Conservation (phyloP, 108 stramenopile species). For the Skeletonema costatum region DNA sequence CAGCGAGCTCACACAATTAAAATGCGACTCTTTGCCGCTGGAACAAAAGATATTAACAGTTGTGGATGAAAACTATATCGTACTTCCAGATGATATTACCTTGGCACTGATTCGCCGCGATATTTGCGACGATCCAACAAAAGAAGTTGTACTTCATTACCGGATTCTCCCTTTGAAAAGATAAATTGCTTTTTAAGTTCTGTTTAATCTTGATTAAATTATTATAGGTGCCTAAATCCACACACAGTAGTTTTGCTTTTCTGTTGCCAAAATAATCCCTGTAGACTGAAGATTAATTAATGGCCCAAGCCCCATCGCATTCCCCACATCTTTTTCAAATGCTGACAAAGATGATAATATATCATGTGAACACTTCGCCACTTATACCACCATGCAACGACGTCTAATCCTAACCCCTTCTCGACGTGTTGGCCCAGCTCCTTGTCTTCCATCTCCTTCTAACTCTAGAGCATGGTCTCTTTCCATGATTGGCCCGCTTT, state of each 20-base stretch:
- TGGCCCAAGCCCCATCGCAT: not conserved
- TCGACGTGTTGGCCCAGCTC: slow-evolving; percentile 43
- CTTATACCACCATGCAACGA: not conserved
- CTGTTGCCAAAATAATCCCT: not conserved
- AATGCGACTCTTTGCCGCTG: not conserved
- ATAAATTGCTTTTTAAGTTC: not conserved
- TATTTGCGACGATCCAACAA: slow-evolving; percentile 40
- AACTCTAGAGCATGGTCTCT: slow-evolving; percentile 66
- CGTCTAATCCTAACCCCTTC: slow-evolving; percentile 18
- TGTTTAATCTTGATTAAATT: not conserved
- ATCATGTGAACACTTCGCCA: not conserved
- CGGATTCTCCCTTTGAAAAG: slow-evolving; percentile 27
- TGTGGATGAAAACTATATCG: slow-evolving; percentile 27
- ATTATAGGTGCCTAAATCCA: not conserved
- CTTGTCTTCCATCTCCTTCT: slow-evolving; percentile 58
- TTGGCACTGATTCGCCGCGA: slow-evolving; percentile 36
- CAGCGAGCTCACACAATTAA: not conserved
- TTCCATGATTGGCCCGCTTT: slow-evolving; percentile 71
- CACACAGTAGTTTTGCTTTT: not conserved
- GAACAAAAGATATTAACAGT: slow-evolving; percentile 39
- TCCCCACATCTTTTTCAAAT: not conserved
- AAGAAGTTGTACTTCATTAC: slow-evolving; percentile 45
- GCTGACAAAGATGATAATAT: not conserved
- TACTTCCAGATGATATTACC: slow-evolving; percentile 35
- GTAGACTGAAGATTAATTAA: too few relatives aligned